Base-by-base conservation (phyloP, 176 grass and related monocot species). In the Calamus simplicifolius region DNA sequence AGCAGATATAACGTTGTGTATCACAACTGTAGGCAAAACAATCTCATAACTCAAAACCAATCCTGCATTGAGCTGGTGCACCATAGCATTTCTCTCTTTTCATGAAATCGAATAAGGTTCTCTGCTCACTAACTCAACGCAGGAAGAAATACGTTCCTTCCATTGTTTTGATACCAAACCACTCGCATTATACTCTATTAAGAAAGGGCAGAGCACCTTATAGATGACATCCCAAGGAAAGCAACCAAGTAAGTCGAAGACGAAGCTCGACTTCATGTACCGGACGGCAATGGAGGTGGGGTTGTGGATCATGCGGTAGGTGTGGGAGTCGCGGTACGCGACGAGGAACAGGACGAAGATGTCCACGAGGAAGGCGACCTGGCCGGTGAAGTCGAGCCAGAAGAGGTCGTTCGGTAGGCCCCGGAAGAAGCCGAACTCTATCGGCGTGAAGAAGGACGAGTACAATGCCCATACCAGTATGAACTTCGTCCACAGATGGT, bases 391-490 rank as follows among this genome's bases (percentile, higher is more conserved):
- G 56, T 98, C 94, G 23, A 98, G 85, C 27, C 92, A 62, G 70
- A 98, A 81, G 4, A 98, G 88, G 2, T 88, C 89, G 38, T 59
- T 63, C 0, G 84, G 94, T 12, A 98, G 94, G 0, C 94, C 94
- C 18, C 81, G 69, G 82, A 86, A 98, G 88, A 98, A 98, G 6
- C 76, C 94, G 5, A 98, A 98, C 49, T 98, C 94, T 53, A 98
- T 61, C 3, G 94, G 94, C 17, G 94, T 98, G 71, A 93, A 98
- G 81, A 89, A 92, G 23, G 94, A 93, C 31, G 84, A 89, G 56
- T 93, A 98, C 35, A 89, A 54, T 0, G 94, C 94, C 94, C 88
- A 93, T 18, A 81, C 19, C 16, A 93, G 49, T 73, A 98, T 93
- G 70, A 98, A 98, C 48, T 66, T 77, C 51, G 73, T 79, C 94